Evolutionary conservation across 768 basidiomycete species (phyloP), one percentile per base, ranked within the genome.

Genomic region (Mycena venus): DNA sequence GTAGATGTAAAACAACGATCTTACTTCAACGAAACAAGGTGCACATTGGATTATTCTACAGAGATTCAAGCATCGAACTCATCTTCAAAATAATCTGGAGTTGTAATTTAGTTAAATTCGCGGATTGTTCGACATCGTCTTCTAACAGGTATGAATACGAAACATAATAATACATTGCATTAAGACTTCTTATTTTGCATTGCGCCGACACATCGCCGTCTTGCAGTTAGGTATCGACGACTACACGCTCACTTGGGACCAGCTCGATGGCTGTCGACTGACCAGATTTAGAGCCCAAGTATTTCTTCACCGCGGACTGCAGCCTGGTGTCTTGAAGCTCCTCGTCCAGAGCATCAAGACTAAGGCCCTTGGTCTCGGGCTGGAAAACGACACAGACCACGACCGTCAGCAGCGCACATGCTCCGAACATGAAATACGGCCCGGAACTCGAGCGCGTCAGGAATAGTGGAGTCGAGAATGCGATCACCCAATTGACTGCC

Each of bases 401-500:
- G 17, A 84, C 84, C 27, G 84, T 82, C 51, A 88, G 68, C 55
- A 83, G 80, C 21, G 83, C 78, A 55, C 82, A 84, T 21, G 74
- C 75, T 31, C 86, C 84, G 65, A 88, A 89, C 55, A 88, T 76
- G 79, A 89, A 89, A 75, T 88, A 89, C 1, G 86, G 86, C 1
- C 86, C 88, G 1, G 84, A 89, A 7, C 84, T 82, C 7, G 86
- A 88, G 58, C 81, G 78, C 4, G 81, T 79, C 56, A 89, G 84
- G 81, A 89, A 90, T 36, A 87, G 78, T 23, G 88, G 87, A 17
- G 88, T 86, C 23, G 87, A 83, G 77, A 87, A 81, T 10, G 88
- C 86, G 70, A 89, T 84, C 32, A 80, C 66, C 75, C 85, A 88
- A 79, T 88, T 88, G n/a, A 88, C 80, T 32, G 78, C 78, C 83